Evolutionary conservation across 2,329 filamentous ascomycete genomes (phyloP), one percentile per base, ranked within the genome.

Genomic region (Apiospora aurea): DNA sequence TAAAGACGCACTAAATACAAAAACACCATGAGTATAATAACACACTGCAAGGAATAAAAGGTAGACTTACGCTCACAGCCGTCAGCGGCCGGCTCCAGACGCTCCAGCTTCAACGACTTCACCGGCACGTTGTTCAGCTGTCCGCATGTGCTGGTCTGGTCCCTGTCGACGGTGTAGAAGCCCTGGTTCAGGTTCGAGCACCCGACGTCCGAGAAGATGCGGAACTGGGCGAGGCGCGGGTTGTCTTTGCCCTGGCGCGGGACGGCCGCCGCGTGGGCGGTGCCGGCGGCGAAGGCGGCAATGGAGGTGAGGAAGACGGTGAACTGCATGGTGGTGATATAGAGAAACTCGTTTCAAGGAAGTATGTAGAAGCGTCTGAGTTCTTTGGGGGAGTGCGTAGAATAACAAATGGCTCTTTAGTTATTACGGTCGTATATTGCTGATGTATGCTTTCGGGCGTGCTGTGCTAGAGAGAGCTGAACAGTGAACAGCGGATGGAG

Each of bases 111-210:
- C 38, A 73, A 51, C 53, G 70, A 71, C 16, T 69, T 57, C 1
- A 69, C 68, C 7, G 70, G 34, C n/a, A 67, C 57, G 43, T 34
- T 46, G 61, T 67, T 47, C 5, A 70, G n/a, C 16, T 53, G 53
- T 7, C 24, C 26, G 49, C 72, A 73, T 14, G 47, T 46, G n/a
- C 70, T 57, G 18, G 70, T 16, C 51, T 71, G 67, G n/a, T 68
- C 61, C 26, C 38, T 43, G 47, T 73, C 72, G 41, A 73, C 67
- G 4, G 72, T 73, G 57, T 70, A 73, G 64, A 73, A 72, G 43
- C 72, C 72, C 44, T 73, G 43, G 64, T 73, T 73, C 24, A 71
- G 18, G 46, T 70, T 66, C 18, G 44, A 70, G 64, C 72, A 73
- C 38, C 70, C 70, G 8, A 64, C 24, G 7, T 43, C 68, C 24